Percentiles rank a stretch among this genome's conserved stretches.
phyloP scores from a whole-genome alignment of 768 basidiomycete species.

The Suillus bovinus region DNA sequence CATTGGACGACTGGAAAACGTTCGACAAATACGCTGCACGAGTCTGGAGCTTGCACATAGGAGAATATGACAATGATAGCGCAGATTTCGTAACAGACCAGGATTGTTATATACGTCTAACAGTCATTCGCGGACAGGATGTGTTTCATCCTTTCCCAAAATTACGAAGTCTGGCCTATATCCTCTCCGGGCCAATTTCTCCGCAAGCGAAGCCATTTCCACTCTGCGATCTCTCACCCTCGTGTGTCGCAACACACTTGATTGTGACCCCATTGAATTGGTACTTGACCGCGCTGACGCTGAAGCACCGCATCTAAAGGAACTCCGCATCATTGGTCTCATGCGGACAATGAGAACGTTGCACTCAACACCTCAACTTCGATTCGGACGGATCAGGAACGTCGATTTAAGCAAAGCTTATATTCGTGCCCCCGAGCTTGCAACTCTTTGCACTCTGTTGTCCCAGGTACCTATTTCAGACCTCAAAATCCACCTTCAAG shows the following conservation, averaged over 20 bases:
- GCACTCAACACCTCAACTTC: background rate
- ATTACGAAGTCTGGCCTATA: slow-evolving; percentile 2
- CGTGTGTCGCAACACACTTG: background rate
- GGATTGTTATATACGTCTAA: slow-evolving; percentile 4
- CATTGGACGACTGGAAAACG: slow-evolving; percentile 3
- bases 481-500: slow-evolving; percentile 6
- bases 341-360: background rate
- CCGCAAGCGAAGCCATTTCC: slow-evolving; percentile 9
- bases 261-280: slow-evolving; percentile 2
- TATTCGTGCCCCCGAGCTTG: slow-evolving; percentile 1
- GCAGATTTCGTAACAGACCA: background rate
- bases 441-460: background rate
- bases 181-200: slow-evolving; percentile 7
- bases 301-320: slow-evolving; percentile 3
- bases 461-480: slow-evolving; percentile 4
- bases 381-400: background rate
- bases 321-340: background rate
- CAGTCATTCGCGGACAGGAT: slow-evolving; percentile 3
- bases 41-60: slow-evolving; percentile 5
- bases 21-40: slow-evolving; percentile 11
- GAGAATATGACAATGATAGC: background rate
- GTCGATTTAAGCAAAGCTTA: slow-evolving; percentile 6
- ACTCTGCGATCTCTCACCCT: slow-evolving; percentile 9
- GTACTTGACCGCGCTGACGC: background rate
- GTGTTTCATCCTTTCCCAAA: slow-evolving; percentile 9